Evolutionary conservation across 805 yeast genomes (phyloP).

Genomic region (Lachancea mirantina): DNA sequence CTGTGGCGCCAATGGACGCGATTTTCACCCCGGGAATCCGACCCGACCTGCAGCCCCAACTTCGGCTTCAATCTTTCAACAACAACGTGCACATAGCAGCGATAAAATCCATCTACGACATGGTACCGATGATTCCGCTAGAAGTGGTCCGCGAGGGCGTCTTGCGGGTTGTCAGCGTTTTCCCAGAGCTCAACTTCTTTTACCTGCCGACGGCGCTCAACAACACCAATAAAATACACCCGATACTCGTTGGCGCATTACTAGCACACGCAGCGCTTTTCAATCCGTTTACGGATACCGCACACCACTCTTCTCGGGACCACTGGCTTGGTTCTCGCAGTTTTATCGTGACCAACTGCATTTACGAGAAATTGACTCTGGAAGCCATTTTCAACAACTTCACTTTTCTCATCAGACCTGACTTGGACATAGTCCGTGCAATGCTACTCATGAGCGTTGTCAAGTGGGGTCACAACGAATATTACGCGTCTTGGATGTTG

Average conservation of each 20-base stretch:
- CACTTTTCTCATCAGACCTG: constrained; percentile 6
- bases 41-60: constrained; percentile 5
- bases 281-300: constrained; percentile 5
- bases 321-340: constrained; percentile 10
- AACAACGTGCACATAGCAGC: constrained; percentile 3
- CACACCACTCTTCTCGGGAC: constrained; percentile 1
- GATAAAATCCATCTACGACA: constrained; percentile 3
- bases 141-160: constrained; percentile 3
- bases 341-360: constrained; percentile 6
- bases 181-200: constrained; percentile 9
- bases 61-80: constrained; percentile 3
- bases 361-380: constrained; percentile 9
- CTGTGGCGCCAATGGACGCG: constrained; percentile 8
- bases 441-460: constrained; percentile 5
- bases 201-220: constrained; percentile 6
- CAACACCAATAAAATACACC: constrained; percentile 6
- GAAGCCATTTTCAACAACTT: constrained; percentile 8
- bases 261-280: constrained; percentile 6
- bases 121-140: constrained; percentile 5
- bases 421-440: constrained; percentile 9
- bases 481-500: constrained; percentile 11
- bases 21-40: constrained; percentile 8
- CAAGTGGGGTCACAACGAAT: constrained; percentile 11
- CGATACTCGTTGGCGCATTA: constrained; percentile 8
- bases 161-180: constrained; percentile 4